Evolutionary conservation across 23 red algal species (phyloP), one percentile per base, ranked within the genome.

Genomic region (Agarophyton chilense): DNA sequence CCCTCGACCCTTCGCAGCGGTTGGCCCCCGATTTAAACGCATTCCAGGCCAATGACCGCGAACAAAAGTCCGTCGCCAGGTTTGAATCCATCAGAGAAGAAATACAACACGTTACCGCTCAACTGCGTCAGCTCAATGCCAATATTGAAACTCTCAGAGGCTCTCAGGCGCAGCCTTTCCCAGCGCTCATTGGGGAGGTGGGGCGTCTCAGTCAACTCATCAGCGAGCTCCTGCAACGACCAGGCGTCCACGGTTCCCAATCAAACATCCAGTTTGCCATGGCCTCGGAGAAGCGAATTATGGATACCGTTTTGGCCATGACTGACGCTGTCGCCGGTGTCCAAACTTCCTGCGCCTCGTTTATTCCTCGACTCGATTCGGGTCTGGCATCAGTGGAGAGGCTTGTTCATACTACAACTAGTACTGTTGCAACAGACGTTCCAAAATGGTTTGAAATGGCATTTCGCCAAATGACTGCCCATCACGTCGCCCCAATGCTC

Each of bases 141-240:
- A 70, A 70, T 42, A 36, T 70, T 32, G 35, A 70, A 42, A 42
- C 18, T 18, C 34, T 70, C n/a, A 70, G 64, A 70, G n/a, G 1
- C 14, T 41, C 35, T 39, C 64, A 70, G 38, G 34, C 64, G 5
- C 64, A 70, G 34, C 64, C 64, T 36, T 70, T 70, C 28, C 64
- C 64, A 36, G 64, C 64, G 16, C 64, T 70, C 19, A 70, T 70
- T 70, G 64, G 32, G 17, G 64, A 70, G 64, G 64, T 70, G 1
- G 19, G 64, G 11, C 64, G 64, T 42, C 64, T 70, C 64, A 70
- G 64, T 70, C 64, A 70, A 33, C 64, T 70, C 21, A 42, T 70
- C 64, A 33, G 34, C 64, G 64, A 70, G 19, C 64, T 70, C 34
- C 4, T 70, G 13, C 64, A 70, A 26, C 64, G 64, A 18, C 64